phyloP scores from a whole-genome alignment of 2,329 filamentous ascomycete species.

The Teratosphaeria pseudoeucalypti region DNA sequence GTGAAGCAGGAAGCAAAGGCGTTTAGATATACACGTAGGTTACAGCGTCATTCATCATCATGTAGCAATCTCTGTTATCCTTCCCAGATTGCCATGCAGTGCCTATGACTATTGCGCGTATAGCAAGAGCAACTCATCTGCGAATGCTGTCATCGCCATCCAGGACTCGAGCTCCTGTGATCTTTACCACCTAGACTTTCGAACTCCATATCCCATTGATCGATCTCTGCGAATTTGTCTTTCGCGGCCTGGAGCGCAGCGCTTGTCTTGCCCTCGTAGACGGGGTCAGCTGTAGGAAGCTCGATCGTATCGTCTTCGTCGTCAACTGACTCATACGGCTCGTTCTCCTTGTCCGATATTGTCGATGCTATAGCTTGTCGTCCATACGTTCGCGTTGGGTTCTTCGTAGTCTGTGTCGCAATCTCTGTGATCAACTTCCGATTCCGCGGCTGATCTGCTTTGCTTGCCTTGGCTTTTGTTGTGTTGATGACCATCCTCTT shows the following conservation, averaged over 20 bases:
- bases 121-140: slow-evolving; percentile 14
- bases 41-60: not conserved
- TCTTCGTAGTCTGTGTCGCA: slow-evolving; percentile 9
- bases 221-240: slow-evolving; percentile 40
- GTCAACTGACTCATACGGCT: slow-evolving; percentile 17
- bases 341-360: slow-evolving; percentile 34
- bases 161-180: slow-evolving; percentile 23
- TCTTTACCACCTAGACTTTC: slow-evolving; percentile 38
- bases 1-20: not conserved
- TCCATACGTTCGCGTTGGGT: slow-evolving; percentile 16
- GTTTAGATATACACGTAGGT: not conserved
- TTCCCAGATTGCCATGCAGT: not conserved
- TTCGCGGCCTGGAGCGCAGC: slow-evolving; percentile 33
- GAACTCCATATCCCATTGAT: slow-evolving; percentile 42
- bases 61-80: not conserved
- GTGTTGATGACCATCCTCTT: slow-evolving; percentile 5
- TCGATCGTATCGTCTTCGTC: slow-evolving; percentile 14
- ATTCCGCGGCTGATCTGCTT: slow-evolving; percentile 1
- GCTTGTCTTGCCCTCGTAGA: slow-evolving; percentile 21
- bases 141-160: slow-evolving; percentile 24
- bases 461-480: slow-evolving; percentile 8
- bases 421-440: slow-evolving; percentile 6
- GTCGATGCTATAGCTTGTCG: slow-evolving; percentile 14
- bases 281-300: slow-evolving; percentile 10
- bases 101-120: not conserved